Evolutionary conservation across 2,329 filamentous ascomycete species (phyloP).

Genomic region (Cladobotryum mycophilum): DNA sequence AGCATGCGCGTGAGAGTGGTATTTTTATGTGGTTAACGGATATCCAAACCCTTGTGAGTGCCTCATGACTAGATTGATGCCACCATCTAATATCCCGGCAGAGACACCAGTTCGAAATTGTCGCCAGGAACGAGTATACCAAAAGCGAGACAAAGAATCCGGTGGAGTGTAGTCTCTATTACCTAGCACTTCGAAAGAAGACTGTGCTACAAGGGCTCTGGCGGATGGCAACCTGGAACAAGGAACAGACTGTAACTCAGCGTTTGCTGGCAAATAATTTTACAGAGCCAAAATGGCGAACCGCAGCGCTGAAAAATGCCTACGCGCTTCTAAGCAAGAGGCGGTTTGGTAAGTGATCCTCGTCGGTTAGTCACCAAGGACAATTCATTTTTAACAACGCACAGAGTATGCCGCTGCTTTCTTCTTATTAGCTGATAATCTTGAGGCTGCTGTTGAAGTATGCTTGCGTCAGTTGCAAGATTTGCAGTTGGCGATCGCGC

Average conservation of each 20-base stretch:
- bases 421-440: constrained; percentile 81
- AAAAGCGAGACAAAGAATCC: constrained; percentile 83
- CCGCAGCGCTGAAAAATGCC: constrained; percentile 87
- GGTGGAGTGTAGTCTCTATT: constrained; percentile 84
- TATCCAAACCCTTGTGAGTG: constrained; percentile 62
- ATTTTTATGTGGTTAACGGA: constrained; percentile 95
- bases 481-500: constrained; percentile 80
- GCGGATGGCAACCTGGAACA: constrained; percentile 88
- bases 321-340: constrained; percentile 90
- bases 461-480: constrained; percentile 84
- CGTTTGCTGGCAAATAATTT: constrained; percentile 88
- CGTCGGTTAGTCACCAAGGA: background rate
- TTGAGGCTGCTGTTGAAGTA: constrained; percentile 80
- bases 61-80: background rate
- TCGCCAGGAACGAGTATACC: constrained; percentile 90
- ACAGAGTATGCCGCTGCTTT: constrained; percentile 90
- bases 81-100: constrained; percentile 15
- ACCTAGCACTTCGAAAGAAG: constrained; percentile 87
- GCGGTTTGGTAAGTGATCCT: constrained; percentile 57
- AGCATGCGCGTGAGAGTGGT: constrained; percentile 76
- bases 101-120: constrained; percentile 70
- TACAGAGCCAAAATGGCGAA: constrained; percentile 77
- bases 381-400: background rate
- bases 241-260: constrained; percentile 75
- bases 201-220: constrained; percentile 83